Base-by-base conservation (phyloP, 352 stramenopile species). In the Thraustochytrium sp. region DNA sequence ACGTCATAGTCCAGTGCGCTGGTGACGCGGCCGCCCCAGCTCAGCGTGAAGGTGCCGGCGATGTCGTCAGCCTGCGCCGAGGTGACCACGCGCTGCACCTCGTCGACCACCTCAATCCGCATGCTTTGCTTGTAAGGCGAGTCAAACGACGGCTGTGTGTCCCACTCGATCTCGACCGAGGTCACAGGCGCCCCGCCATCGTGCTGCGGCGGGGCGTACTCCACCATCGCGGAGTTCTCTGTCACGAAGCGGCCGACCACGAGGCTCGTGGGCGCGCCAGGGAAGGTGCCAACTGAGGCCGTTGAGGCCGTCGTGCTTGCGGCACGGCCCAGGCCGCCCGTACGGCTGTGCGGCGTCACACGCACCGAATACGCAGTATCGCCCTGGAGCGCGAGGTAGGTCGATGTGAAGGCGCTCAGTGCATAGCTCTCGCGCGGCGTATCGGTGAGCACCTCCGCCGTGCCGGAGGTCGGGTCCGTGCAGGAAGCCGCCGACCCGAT, bases 91-190 rank as follows among this genome's bases (percentile, higher is more conserved):
- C 92, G 87, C 82, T 95, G 91, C 3, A 94, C 90, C 85, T 94
- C 91, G 26, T 89, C 88, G 9, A 68, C 85, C 51, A 92, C 90
- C 75, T 92, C 86, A 31, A 94, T 90, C 9, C 55, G 40, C n/a
- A 21, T 51, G 18, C 21, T 82, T 16, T 62, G 55, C 40, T 29
- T 31, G 55, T 61, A 34, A 9, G 76, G 31, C 2, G 55, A 93
- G 63, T 92, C 88, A 63, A 95, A 95, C 2, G 82, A 88, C 2
- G 90, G 85, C 0, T 87, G 91, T 0, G 92, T 94, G 76, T 96
- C 93, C 93, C 93, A 98, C 85, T 98, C 92, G 31, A 97, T 89
- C 48, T 91, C 89, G 74, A 97, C 97, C 87, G 95, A 94, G 2
- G 91, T 96, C 53, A 98, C 90, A 11, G 86, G 80, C 0, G 92